Evolutionary conservation across 495 filamentous ascomycete species (phyloP), one percentile per base, ranked within the genome.

Genomic region (Hypoxylon rickii): DNA sequence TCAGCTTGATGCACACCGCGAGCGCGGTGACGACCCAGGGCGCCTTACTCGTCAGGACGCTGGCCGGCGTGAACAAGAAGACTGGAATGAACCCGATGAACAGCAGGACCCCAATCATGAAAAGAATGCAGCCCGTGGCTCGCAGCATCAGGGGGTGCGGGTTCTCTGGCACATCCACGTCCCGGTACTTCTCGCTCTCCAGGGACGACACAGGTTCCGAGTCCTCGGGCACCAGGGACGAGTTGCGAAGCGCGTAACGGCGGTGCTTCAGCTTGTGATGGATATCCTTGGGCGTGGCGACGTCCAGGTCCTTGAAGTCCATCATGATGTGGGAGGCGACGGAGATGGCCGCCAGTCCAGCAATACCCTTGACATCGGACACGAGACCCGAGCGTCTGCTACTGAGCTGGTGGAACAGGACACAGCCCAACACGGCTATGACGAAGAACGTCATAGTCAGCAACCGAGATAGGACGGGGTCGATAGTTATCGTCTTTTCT

Each of bases 331-430:
- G 87, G 45, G 77, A 79, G 49, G 79, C 80, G 17, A 83, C 86
- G 1, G 87, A 86, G 86, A 90, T 89, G 20, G 86, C 79, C 12
- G 87, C 87, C 8, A 90, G 77, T 17, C 87, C 87, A 4, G 87
- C 86, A 44, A 90, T 87, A 11, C 87, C 87, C 42, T 83, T 86
- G 4, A 87, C 86, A 61, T 89, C 87, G 17, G 80, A 78, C 1
- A 84, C 63, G 6, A 90, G 77, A 0, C 87, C 87, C 12, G 84
- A 86, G 22, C 78, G 79, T 11, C 87, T 76, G 15, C 74, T 81
- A 31, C 77, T 70, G 1, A 86, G 72, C 26, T 84, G 79, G 54
- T 82, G 77, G 32, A 87, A 72, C 6, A 89, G 71, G 11, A 85
- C 61, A 33, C 71, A 73, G 0, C 81, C 84, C n/a, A 84, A 69